Conservation (phyloP, 352 stramenopile genomes). For the Elongisporangium prolatum region DNA sequence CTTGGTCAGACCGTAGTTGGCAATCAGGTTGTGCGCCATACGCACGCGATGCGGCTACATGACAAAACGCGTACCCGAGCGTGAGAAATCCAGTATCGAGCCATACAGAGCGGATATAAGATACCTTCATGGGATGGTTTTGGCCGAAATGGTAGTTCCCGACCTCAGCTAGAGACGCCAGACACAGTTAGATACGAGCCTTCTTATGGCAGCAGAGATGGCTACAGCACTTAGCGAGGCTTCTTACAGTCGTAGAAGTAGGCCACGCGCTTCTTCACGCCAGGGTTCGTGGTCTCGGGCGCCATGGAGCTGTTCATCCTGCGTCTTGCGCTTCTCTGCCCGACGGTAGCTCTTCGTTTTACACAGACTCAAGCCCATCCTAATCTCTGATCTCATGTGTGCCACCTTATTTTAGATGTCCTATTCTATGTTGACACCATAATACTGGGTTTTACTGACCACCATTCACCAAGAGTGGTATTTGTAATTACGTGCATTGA, state of each 20-base stretch:
- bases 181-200: neutral
- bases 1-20: constrained; percentile 99
- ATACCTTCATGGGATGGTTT: constrained; percentile 88
- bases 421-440: neutral
- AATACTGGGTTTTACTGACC: neutral
- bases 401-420: neutral
- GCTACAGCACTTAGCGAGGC: neutral
- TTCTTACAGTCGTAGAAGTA: constrained; percentile 88
- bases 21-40: constrained; percentile 99
- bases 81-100: neutral
- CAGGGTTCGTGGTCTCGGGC: constrained; percentile 19
- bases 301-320: constrained; percentile 18
- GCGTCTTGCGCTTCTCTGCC: neutral
- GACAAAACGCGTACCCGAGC: neutral
- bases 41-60: constrained; percentile 95
- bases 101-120: neutral
- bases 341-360: neutral
- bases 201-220: neutral
- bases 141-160: constrained; percentile 99
- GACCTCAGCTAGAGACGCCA: constrained; percentile 85
- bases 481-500: neutral
- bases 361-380: neutral
- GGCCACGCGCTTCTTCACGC: constrained; percentile 74
- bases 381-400: neutral
- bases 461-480: neutral